Evolutionary conservation across 148 eudicot species (phyloP).

Genomic region (Chenopodium album): DNA sequence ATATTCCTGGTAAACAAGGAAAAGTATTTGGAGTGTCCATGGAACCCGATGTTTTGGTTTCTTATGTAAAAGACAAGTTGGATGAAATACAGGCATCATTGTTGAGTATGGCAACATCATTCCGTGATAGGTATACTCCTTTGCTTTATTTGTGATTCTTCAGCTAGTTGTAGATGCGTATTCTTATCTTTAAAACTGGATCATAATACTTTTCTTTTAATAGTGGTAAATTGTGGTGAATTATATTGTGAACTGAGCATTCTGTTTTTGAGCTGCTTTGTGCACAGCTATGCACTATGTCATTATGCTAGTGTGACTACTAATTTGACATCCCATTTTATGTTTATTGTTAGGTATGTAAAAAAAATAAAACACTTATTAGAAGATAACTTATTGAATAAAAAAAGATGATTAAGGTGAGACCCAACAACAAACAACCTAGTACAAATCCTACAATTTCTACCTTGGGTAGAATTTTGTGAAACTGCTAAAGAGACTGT

Average conservation of each 20-base stretch:
- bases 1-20: conserved; percentile 95
- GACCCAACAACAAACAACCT: background rate
- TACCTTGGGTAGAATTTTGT: background rate
- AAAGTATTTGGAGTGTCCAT: conserved; percentile 94
- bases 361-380: no score
- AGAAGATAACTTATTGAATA: background rate
- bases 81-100: conserved; percentile 79
- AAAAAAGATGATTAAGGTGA: background rate
- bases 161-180: background rate
- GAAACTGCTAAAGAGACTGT: background rate
- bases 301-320: background rate
- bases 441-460: background rate
- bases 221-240: background rate
- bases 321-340: background rate
- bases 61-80: conserved; percentile 69
- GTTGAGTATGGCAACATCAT: conserved; percentile 59
- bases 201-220: background rate
- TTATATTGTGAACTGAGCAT: background rate
- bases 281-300: background rate
- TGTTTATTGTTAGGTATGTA: background rate
- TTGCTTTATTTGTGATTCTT: background rate
- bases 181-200: background rate
- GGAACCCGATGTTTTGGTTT: conserved; percentile 63
- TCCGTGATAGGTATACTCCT: conserved; percentile 75
- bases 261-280: background rate